Percentiles rank a stretch among this genome's conserved stretches.
phyloP scores from a whole-genome alignment of 2,329 filamentous ascomycete species.

The Plenodomus biglobosus region DNA sequence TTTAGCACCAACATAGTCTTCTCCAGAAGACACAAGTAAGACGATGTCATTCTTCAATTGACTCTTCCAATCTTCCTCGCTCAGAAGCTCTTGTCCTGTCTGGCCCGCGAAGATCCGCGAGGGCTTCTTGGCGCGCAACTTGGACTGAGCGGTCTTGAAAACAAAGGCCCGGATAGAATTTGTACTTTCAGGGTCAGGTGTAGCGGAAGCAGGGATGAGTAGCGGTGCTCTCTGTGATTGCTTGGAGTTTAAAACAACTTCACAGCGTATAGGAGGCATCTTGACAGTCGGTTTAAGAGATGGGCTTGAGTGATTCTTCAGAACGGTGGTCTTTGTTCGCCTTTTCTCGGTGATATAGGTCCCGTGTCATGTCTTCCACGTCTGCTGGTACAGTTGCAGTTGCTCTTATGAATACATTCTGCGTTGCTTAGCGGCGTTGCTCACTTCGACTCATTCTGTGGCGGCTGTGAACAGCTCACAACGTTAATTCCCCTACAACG shows the following conservation, averaged over 20 bases:
- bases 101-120: constrained; percentile 29
- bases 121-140: constrained; percentile 36
- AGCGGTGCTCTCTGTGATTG: constrained; percentile 33
- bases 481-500: background rate
- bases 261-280: constrained; percentile 30
- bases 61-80: constrained; percentile 30
- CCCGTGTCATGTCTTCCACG: too few species aligned
- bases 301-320: background rate
- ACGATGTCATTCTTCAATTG: constrained; percentile 28
- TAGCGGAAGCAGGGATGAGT: constrained; percentile 23
- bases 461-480: constrained; percentile 1
- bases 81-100: constrained; percentile 31
- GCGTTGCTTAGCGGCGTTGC: constrained; percentile 3
- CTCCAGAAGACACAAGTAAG: constrained; percentile 35
- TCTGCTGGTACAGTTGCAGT: background rate
- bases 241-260: constrained; percentile 35
- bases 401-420: constrained; percentile 1
- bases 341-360: background rate
- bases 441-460: constrained; percentile 18
- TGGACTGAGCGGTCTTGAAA: constrained; percentile 34
- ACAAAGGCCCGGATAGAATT: constrained; percentile 28
- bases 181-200: constrained; percentile 15
- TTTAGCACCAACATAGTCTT: constrained; percentile 36
- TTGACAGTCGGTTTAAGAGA: background rate
- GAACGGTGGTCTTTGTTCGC: too few species aligned